phyloP scores from a whole-genome alignment of 805 yeast species.

The Barnettozyma siamensis region DNA sequence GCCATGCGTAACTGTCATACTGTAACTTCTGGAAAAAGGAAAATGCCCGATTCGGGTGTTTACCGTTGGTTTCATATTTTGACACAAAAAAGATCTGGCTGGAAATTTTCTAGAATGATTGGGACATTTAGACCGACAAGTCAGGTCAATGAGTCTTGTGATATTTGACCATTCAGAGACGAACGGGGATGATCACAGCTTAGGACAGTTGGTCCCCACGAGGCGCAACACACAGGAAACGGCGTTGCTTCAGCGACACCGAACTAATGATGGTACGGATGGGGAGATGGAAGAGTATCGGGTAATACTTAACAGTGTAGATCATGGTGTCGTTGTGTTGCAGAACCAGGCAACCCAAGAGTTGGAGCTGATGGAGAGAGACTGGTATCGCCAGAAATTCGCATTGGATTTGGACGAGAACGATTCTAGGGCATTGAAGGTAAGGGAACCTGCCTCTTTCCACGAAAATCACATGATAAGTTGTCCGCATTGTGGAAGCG shows the following conservation, averaged over 20 bases:
- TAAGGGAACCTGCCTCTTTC: neutral
- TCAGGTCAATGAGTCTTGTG: slow-evolving; percentile 4
- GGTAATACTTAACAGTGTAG: slow-evolving; percentile 1
- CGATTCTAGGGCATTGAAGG: neutral
- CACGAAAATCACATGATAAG: neutral
- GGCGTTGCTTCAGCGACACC: neutral
- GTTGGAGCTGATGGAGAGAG: slow-evolving; percentile 5
- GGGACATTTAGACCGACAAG: neutral
- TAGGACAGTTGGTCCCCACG: neutral
- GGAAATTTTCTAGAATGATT: no score
- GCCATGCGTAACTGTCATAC: slow-evolving; percentile 2
- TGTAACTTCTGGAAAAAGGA: neutral
- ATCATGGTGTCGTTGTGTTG: slow-evolving; percentile 5
- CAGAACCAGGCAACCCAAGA: slow-evolving; percentile 10
- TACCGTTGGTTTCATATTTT: neutral
- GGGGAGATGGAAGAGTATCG: slow-evolving; percentile 2
- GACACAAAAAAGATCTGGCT: slow-evolving; percentile 7
- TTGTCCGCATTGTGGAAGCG: slow-evolving; percentile 11
- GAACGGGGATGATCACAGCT: neutral
- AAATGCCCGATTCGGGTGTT: neutral
- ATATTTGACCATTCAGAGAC: slow-evolving; percentile 1
- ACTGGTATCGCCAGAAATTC: neutral
- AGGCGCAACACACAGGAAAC: neutral
- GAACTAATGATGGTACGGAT: neutral
- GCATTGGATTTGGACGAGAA: no score